phyloP scores from a whole-genome alignment of 345 rosid genomes.

The Excoecaria cochinchinensis region DNA sequence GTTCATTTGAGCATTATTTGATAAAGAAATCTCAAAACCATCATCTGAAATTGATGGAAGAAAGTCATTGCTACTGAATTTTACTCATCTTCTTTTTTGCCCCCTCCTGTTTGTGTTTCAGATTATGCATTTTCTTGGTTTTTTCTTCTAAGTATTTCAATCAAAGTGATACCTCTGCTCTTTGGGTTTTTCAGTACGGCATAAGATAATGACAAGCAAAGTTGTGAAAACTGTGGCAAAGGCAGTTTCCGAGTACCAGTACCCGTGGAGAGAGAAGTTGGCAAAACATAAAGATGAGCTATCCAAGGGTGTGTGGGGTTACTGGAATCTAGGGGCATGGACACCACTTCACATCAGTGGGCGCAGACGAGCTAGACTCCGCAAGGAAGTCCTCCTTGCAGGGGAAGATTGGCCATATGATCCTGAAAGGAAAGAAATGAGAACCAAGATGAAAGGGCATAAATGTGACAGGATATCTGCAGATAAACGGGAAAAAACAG shows the following conservation, averaged over 20 bases:
- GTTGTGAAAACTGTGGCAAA: constrained; percentile 61
- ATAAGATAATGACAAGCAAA: constrained; percentile 63
- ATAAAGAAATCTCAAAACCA: too few species aligned
- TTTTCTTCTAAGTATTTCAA: background rate
- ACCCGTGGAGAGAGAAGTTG: constrained; percentile 83
- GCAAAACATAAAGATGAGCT: constrained; percentile 70
- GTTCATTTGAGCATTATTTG: too few species aligned
- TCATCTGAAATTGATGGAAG: too few species aligned
- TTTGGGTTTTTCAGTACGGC: background rate
- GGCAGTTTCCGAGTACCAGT: constrained; percentile 52
- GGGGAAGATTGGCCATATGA: constrained; percentile 89
- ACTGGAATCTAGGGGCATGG: constrained; percentile 93
- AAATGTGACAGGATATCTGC: constrained; percentile 77
- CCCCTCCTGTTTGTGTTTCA: background rate
- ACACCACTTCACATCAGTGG: constrained; percentile 85
- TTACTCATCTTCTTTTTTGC: background rate
- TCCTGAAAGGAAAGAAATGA: constrained; percentile 89
- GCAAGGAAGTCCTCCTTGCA: constrained; percentile 71
- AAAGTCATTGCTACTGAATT: background rate
- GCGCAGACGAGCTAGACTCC: constrained; percentile 77
- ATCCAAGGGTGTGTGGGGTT: constrained; percentile 86
- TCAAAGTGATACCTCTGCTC: background rate
- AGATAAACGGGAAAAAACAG: constrained; percentile 82
- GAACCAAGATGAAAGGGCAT: constrained; percentile 80
- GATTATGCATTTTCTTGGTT: background rate